phyloP scores from a whole-genome alignment of 2,329 filamentous ascomycete genomes.

The Monilinia vaccinii-corymbosi region DNA sequence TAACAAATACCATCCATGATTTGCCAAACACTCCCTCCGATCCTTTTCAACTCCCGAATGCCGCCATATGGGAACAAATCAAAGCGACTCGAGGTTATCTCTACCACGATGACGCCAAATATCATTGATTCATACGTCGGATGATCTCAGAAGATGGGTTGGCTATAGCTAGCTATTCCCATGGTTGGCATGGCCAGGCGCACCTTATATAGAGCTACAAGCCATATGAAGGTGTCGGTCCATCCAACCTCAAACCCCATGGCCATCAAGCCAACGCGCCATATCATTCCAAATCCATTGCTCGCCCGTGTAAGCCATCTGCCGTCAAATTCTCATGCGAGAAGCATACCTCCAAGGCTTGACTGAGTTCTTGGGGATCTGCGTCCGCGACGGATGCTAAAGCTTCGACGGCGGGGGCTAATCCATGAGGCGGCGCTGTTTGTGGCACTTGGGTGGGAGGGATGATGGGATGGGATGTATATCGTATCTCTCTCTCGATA shows the following conservation, averaged over 20 bases:
- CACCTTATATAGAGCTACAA: too few relatives aligned
- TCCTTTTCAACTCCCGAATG: background rate
- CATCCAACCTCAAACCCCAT: background rate
- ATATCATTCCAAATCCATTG: background rate
- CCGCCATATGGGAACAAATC: background rate
- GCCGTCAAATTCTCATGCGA: background rate
- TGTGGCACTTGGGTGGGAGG: background rate
- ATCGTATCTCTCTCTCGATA: background rate
- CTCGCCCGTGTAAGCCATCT: background rate
- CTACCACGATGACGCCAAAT: background rate
- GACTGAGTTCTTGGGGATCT: background rate
- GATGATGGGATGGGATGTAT: background rate
- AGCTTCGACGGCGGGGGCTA: background rate
- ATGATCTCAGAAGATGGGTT: background rate
- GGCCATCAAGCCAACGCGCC: too few relatives aligned
- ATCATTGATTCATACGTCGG: background rate
- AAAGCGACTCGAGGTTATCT: background rate
- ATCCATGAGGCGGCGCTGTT: too few relatives aligned
- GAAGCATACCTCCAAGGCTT: background rate
- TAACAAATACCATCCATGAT: background rate
- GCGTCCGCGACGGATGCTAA: background rate
- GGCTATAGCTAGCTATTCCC: too few relatives aligned
- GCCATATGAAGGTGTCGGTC: background rate
- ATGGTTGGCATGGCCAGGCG: too few relatives aligned
- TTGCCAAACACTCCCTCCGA: too few relatives aligned